Evolutionary conservation across 805 yeast genomes (phyloP), one percentile per base, ranked within the genome.

Genomic region (Cyberlindnera maclurae): DNA sequence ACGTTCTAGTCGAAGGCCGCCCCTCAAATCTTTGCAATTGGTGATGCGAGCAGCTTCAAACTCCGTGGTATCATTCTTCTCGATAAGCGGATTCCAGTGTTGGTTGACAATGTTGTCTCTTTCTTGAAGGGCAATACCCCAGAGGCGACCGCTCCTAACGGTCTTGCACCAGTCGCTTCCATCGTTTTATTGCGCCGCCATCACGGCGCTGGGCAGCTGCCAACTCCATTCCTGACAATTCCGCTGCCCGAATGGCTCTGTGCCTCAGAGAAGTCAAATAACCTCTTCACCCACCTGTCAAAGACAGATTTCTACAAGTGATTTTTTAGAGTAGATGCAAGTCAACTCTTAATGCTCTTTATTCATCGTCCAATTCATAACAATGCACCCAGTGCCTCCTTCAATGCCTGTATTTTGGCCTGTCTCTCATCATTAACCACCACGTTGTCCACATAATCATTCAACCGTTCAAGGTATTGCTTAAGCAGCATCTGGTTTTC

Each of bases 1-100:
- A 51, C 54, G 1, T 55, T 57, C 34, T 55, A 51, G 37, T 45
- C 50, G 2, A 30, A 24, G 12, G 50, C 43, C 3, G 36, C 38
- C 13, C 12, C 45, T n/a, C 46, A 50, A 26, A 45, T 60, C 4
- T 62, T 61, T 40, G 59, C 64, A 3, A 49, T 61, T 36, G 67
- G 66, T 12, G 66, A 63, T 44, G 54, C 54, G n/a, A 39, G 45
- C 12, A 47, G 51, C 39, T 50, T 45, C 39, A 40, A 41, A 3
- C 44, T 43, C 32, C 59, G 58, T 30, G 52, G 61, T 10, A 15
- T 60, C 0, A 5, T 32, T 3, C 39, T 33, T 10, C 33, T 37
- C 24, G 38, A 39, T 2, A 37, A 41, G 12, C 47, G 54, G 54
- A 13, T 45, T 7, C 15, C 27, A 3, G 45, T 46, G 2, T 3